Evolutionary conservation across 2,329 filamentous ascomycete genomes (phyloP), one percentile per base, ranked within the genome.

Genomic region (Conoideocrella luteorostrata): DNA sequence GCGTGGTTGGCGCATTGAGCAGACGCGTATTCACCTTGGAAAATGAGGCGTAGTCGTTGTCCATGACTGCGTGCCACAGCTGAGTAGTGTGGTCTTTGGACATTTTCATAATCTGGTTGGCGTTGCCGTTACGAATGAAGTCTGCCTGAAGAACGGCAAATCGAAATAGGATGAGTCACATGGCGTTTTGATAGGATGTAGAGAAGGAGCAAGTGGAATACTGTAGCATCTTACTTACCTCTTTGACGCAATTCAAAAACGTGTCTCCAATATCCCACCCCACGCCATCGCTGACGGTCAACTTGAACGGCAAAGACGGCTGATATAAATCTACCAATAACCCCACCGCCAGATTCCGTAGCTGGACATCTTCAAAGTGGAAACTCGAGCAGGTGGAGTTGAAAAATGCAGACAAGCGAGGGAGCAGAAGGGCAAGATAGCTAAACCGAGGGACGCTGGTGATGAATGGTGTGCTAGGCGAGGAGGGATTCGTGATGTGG

Each of bases 91-190:
- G 82, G 36, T 86, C 81, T 61, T 89, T 90, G 48, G 84, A 88
- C 56, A 96, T 70, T 43, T 82, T 84, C 88, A 95, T 95, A 57
- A 95, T 90, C 48, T 86, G 84, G 60, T 91, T 89, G 13, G 88
- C 88, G 43, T 86, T 93, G 35, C 89, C 88, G 53, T 93, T 91
- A 41, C 90, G 80, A 40, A 95, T 71, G 53, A 89, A 95, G 64
- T 95, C 89, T 23, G 90, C 89, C 73, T 80, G 45, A n/a, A n/a
- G n/a, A n/a, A n/a, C n/a, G n/a, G n/a, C n/a, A n/a, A n/a, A n/a
- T n/a, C n/a, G n/a, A n/a, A n/a, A n/a, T n/a, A n/a, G n/a, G n/a
- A n/a, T n/a, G n/a, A n/a, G n/a, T n/a, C n/a, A n/a, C n/a, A n/a
- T n/a, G n/a, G n/a, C n/a, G n/a, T n/a, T 23, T 13, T 12, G 32